A percentile compares a stretch with the other conserved stretches of the same genome.
Evolutionary conservation across 768 basidiomycete genomes (phyloP).

Genomic region (Russula earlei): DNA sequence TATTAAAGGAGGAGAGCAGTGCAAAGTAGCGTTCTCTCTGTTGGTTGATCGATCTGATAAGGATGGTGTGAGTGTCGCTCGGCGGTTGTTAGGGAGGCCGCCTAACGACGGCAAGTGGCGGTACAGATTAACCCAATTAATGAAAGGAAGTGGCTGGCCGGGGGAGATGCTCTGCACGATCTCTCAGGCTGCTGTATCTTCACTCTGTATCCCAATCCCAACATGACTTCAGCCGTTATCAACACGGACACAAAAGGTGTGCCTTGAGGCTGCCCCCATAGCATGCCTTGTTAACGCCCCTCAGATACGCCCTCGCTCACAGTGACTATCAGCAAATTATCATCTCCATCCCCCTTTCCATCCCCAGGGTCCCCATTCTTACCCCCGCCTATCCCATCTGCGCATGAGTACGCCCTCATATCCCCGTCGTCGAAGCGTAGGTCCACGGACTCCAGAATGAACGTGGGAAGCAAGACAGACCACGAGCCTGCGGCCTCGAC

Average conservation of each 20-base stretch:
- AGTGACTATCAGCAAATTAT: constrained; percentile 30
- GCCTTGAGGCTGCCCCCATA: background rate
- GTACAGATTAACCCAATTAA: background rate
- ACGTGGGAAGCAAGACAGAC: constrained; percentile 7
- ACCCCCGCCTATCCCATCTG: constrained; percentile 55
- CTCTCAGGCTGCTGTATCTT: background rate
- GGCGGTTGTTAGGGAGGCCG: constrained; percentile 1
- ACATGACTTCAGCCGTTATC: constrained; percentile 11
- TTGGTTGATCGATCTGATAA: constrained; percentile 2
- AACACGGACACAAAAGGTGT: constrained; percentile 18
- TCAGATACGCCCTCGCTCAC: constrained; percentile 16
- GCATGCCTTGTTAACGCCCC: background rate
- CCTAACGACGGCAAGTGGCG: constrained; percentile 10
- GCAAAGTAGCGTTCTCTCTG: background rate
- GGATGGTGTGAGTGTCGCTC: background rate
- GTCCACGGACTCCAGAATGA: constrained; percentile 15
- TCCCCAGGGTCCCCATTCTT: constrained; percentile 60
- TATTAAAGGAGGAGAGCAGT: background rate
- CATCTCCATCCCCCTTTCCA: constrained; percentile 42
- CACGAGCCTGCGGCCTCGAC: constrained; percentile 6
- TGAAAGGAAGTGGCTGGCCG: too few relatives aligned
- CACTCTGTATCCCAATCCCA: background rate
- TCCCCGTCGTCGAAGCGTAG: constrained; percentile 27
- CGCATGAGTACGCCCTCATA: constrained; percentile 58
- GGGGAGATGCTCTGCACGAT: background rate